A percentile compares a stretch with the other conserved stretches of the same genome.
Conservation (phyloP, 177 flowering plant species). For the Vitis hybrid region DNA sequence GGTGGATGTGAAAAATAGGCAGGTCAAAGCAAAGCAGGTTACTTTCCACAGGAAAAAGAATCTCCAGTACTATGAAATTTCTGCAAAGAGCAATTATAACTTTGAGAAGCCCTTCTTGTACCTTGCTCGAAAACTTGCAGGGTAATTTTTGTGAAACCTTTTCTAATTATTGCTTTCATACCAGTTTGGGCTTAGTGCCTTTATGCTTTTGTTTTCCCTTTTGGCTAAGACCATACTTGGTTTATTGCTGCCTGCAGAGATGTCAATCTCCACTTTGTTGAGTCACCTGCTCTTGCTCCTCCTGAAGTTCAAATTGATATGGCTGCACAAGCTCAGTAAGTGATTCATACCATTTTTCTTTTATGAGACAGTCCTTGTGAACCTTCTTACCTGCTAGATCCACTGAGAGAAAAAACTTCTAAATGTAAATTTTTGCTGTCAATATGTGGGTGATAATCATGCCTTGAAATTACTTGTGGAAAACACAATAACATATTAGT, state of each 20-base stretch:
- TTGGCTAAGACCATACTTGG: background rate
- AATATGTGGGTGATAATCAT: too few relatives aligned
- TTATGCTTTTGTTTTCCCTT: background rate
- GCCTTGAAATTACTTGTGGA: too few relatives aligned
- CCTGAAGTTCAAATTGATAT: conserved; percentile 86
- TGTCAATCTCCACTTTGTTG: conserved; percentile 75
- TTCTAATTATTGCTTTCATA: background rate
- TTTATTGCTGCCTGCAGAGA: conserved; percentile 36
- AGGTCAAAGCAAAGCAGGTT: conserved; percentile 92
- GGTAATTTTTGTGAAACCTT: conserved; percentile 35
- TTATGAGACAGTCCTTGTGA: background rate
- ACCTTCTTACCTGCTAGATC: background rate
- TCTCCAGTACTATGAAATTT: conserved; percentile 87
- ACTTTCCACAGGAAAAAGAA: conserved; percentile 93
- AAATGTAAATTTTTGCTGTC: too few relatives aligned
- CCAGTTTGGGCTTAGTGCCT: background rate
- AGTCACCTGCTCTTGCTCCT: conserved; percentile 82
- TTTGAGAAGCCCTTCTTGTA: conserved; percentile 92
- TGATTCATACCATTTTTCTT: background rate
- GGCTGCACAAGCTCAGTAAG: conserved; percentile 59
- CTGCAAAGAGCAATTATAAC: conserved; percentile 91
- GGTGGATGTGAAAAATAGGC: conserved; percentile 94
- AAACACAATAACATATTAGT: too few relatives aligned
- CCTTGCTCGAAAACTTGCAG: conserved; percentile 86
- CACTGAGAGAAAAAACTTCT: too few relatives aligned